Conservation (phyloP, 177 flowering plant species). For the Telopea speciosissima region DNA sequence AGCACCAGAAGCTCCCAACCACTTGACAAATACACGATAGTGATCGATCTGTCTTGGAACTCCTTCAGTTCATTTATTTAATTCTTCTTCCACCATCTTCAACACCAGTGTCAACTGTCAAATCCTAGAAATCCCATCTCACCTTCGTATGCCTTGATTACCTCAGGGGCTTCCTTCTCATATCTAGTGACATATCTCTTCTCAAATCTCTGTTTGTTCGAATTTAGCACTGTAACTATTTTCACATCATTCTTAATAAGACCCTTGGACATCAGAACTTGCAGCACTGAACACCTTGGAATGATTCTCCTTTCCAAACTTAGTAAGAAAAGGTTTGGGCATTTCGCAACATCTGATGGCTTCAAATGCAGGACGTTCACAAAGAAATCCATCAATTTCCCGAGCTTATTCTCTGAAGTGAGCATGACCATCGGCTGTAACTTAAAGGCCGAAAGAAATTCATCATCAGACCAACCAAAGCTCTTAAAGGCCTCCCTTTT, state of each 20-base stretch:
- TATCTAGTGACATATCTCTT: too few relatives aligned
- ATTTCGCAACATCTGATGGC: not conserved
- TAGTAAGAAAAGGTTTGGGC: not conserved
- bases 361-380: not conserved
- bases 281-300: not conserved
- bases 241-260: not conserved
- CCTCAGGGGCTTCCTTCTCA: not conserved
- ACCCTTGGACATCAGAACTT: not conserved
- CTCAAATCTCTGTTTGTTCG: not conserved
- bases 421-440: not conserved
- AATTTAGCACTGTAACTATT: not conserved
- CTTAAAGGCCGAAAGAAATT: not conserved
- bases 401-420: not conserved
- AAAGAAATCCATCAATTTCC: not conserved
- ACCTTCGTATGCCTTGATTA: not conserved
- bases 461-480: not conserved
- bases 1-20: not conserved
- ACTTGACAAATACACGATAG: not conserved
- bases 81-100: not conserved
- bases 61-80: not conserved
- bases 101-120: not conserved
- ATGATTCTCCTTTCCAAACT: not conserved
- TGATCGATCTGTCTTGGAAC: not conserved
- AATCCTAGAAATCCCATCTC: not conserved
- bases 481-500: not conserved